Conservation (phyloP, 129 eudicot genomes). For the Cynara cardunculus region DNA sequence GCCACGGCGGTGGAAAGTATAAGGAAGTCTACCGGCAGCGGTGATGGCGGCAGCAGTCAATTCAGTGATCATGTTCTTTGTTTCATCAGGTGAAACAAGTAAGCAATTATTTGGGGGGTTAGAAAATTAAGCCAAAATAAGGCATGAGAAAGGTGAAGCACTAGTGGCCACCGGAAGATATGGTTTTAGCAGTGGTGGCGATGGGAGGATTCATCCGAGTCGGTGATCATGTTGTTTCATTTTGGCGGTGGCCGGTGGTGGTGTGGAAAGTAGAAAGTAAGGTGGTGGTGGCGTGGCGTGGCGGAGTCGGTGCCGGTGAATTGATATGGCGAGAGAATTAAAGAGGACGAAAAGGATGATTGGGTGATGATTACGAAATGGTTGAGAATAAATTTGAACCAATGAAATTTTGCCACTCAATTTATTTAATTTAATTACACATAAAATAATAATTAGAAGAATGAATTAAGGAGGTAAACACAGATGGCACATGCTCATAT, state of each 20-base stretch:
- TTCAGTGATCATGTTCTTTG: slow-evolving; percentile 15
- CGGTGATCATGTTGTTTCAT: no score
- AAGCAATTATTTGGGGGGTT: background rate
- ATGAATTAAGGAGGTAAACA: background rate
- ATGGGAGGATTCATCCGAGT: no score
- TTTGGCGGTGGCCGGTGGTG: no score
- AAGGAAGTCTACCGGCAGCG: slow-evolving; percentile 1
- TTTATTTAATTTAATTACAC: background rate
- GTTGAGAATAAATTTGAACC: background rate
- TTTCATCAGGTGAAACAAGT: background rate
- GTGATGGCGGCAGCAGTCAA: background rate
- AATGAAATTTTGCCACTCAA: background rate
- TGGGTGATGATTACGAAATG: slow-evolving; percentile 18
- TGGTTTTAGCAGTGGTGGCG: no score
- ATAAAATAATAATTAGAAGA: background rate
- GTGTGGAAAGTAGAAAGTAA: no score
- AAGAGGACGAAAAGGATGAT: slow-evolving; percentile 10
- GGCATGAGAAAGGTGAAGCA: background rate
- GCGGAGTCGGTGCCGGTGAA: slow-evolving; percentile 1
- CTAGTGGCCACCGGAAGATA: background rate
- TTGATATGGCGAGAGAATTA: background rate
- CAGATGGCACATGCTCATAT: background rate
- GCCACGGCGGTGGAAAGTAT: slow-evolving; percentile 3
- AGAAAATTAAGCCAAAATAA: background rate
- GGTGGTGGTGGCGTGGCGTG: no score